Conservation (phyloP, 192 early-diverging fungal species). For the Podila horticola region DNA sequence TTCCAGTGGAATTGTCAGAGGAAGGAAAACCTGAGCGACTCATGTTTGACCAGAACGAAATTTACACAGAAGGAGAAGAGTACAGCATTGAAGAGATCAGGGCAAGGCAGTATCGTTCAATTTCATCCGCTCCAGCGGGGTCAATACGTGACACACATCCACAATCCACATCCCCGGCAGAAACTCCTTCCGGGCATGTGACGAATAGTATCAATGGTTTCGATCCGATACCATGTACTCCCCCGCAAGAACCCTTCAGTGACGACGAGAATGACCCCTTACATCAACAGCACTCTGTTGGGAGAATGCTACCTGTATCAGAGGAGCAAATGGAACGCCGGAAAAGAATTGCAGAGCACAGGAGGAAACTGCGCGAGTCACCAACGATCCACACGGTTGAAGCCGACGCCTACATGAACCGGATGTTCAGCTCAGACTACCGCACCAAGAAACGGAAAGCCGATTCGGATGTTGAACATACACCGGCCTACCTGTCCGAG, state of each 20-base stretch:
- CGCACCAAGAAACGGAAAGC: not conserved
- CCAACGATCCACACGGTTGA: not conserved
- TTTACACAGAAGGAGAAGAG: slow-evolving; percentile 16
- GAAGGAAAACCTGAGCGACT: slow-evolving; percentile 8
- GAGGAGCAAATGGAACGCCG: not conserved
- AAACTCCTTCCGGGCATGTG: not conserved
- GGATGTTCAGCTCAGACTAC: not conserved
- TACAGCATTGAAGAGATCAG: slow-evolving; percentile 25
- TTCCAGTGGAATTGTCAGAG: slow-evolving; percentile 3
- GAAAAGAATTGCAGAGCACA: not conserved
- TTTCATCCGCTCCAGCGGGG: too few species aligned
- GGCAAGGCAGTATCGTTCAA: not conserved
- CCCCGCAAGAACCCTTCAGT: not conserved
- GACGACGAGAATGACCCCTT: not conserved
- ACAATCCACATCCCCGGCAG: not conserved
- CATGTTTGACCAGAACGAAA: slow-evolving; percentile 16
- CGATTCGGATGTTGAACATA: not conserved
- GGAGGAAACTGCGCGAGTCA: not conserved
- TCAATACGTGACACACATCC: too few species aligned
- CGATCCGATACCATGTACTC: not conserved
- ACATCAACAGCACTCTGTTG: not conserved
- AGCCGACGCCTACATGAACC: not conserved
- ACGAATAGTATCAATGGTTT: not conserved
- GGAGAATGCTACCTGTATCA: not conserved
- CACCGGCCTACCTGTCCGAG: not conserved